phyloP scores from a whole-genome alignment of 192 early-diverging fungal species.

The Podila epigama region DNA sequence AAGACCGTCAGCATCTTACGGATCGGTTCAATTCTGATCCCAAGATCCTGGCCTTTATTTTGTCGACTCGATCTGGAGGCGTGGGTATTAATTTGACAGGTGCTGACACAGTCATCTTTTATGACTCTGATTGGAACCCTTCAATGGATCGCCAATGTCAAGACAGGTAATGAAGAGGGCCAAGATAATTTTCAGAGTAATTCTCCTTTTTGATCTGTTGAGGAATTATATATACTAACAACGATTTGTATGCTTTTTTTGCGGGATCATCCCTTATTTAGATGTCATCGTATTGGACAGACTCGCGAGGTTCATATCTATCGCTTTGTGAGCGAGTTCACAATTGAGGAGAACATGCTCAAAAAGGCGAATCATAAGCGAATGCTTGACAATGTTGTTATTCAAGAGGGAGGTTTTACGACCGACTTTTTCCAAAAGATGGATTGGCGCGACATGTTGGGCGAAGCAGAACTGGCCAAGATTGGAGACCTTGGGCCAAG shows the following conservation, averaged over 20 bases:
- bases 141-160: slow-evolving; percentile 78
- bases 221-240: no score
- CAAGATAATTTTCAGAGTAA: no score
- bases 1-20: slow-evolving; percentile 63
- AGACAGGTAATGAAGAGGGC: no score
- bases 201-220: no score
- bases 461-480: slow-evolving; percentile 60
- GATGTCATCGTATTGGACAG: slow-evolving; percentile 74
- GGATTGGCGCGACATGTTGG: slow-evolving; percentile 65
- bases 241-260: no score
- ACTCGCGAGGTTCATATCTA: slow-evolving; percentile 80
- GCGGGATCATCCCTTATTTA: not conserved
- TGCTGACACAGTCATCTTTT: slow-evolving; percentile 84
- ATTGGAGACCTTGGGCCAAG: slow-evolving; percentile 50
- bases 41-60: slow-evolving; percentile 62
- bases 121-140: slow-evolving; percentile 82
- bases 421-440: slow-evolving; percentile 68
- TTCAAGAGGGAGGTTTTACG: slow-evolving; percentile 81
- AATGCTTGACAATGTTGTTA: slow-evolving; percentile 80
- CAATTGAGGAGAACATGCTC: slow-evolving; percentile 82
- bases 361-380: slow-evolving; percentile 82
- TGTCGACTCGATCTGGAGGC: slow-evolving; percentile 75
- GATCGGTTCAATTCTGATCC: slow-evolving; percentile 68
- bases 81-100: slow-evolving; percentile 80
- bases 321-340: slow-evolving; percentile 74